phyloP scores from a whole-genome alignment of 1,139 yeast genomes.

The Candida freyschussii region DNA sequence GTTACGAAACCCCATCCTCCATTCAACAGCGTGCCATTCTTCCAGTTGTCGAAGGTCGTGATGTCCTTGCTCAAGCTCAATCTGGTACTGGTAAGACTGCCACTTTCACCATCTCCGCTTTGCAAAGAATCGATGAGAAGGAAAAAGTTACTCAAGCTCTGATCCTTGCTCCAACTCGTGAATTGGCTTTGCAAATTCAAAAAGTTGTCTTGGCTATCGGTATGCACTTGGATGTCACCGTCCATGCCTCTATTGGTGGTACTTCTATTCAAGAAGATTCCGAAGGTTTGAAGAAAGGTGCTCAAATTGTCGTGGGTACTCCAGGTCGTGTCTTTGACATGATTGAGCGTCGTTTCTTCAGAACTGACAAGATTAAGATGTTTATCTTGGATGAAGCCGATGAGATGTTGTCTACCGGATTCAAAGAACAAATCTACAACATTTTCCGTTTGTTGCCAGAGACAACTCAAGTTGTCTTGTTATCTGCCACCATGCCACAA shows the following conservation, averaged over 20 bases:
- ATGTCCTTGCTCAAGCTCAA: slow-evolving; percentile 98
- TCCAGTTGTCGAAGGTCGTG: slow-evolving; percentile 95
- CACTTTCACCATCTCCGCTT: slow-evolving; percentile 94
- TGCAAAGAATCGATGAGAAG: slow-evolving; percentile 81
- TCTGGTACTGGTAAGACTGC: slow-evolving; percentile 99
- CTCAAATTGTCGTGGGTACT: slow-evolving; percentile 96
- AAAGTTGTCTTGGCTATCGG: slow-evolving; percentile 94
- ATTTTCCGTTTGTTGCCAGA: slow-evolving; percentile 92
- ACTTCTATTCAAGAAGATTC: slow-evolving; percentile 89
- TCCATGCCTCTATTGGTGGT: slow-evolving; percentile 99
- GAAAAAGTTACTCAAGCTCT: slow-evolving; percentile 81
- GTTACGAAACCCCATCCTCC: slow-evolving; percentile 96
- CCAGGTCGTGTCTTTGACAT: slow-evolving; percentile 99
- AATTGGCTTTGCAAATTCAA: slow-evolving; percentile 96
- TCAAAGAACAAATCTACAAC: slow-evolving; percentile 96
- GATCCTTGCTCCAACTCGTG: slow-evolving; percentile 98
- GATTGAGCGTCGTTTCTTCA: slow-evolving; percentile 91
- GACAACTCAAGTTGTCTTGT: slow-evolving; percentile 91
- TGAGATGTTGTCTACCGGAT: slow-evolving; percentile 95
- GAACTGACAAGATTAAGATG: slow-evolving; percentile 90
- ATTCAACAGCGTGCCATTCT: slow-evolving; percentile 98
- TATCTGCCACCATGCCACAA: slow-evolving; percentile 97
- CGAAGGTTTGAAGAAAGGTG: slow-evolving; percentile 87
- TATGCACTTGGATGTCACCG: slow-evolving; percentile 86
- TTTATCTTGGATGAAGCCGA: slow-evolving; percentile 99